Conservation (phyloP, 2,329 filamentous ascomycete genomes). For the Penicillium olsonii region DNA sequence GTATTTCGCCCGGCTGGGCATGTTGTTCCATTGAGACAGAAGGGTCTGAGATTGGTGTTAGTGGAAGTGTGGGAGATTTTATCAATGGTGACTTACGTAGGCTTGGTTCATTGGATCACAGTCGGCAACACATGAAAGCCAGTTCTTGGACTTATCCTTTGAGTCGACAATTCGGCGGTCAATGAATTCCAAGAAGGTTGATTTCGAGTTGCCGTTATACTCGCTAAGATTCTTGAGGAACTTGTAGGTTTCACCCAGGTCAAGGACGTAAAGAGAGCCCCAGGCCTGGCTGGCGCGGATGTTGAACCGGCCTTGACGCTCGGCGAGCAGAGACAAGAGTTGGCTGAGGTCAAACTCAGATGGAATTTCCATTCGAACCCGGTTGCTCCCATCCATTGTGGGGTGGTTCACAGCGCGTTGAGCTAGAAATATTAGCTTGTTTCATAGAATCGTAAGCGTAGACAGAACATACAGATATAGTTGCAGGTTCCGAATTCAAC, state of each 20-base stretch:
- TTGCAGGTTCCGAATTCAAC: constrained; percentile 49
- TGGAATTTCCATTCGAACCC: constrained; percentile 45
- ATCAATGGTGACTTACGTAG: constrained; percentile 37
- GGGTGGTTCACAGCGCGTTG: constrained; percentile 47
- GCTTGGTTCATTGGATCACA: constrained; percentile 43
- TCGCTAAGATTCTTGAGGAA: constrained; percentile 42
- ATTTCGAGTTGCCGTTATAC: constrained; percentile 40
- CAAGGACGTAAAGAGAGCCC: constrained; percentile 45
- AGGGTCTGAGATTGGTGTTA: constrained; percentile 33
- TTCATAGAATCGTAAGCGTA: not conserved
- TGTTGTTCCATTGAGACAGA: constrained; percentile 48
- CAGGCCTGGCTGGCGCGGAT: constrained; percentile 46
- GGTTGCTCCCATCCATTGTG: constrained; percentile 35
- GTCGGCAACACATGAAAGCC: constrained; percentile 44
- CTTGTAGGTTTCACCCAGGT: constrained; percentile 44
- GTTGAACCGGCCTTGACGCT: constrained; percentile 45
- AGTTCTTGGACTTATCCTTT: constrained; percentile 48
- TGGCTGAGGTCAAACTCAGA: constrained; percentile 41
- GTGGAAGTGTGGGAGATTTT: not conserved
- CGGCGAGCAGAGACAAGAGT: constrained; percentile 39
- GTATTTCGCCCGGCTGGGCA: constrained; percentile 49
- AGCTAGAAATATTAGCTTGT: constrained; percentile 32
- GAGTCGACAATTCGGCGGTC: constrained; percentile 47
- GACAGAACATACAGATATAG: constrained; percentile 42
- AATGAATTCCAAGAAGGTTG: constrained; percentile 47